Base-by-base conservation (phyloP, 164 flowering plant species). In the Buxus sempervirens region DNA sequence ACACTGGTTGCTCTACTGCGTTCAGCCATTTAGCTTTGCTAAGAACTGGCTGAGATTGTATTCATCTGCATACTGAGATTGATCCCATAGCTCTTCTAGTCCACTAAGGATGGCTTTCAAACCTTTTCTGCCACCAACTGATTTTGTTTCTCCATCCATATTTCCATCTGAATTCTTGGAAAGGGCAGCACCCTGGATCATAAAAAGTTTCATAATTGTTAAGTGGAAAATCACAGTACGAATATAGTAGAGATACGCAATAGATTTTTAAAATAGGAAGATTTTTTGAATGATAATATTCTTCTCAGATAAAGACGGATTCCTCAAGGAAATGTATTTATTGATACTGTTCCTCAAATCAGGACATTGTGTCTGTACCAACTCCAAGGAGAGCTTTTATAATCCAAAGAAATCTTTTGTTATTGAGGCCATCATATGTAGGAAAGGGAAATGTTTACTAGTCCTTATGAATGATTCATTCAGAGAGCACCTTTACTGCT, bases 81-180 rank as follows among this genome's bases (percentile, higher is more conserved):
- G 95, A 77, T 96, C 99, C 99, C 99, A 96, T 0, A 96, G 95
- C 63, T 96, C 98, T 62, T 87, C 96, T 63, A 96, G 79, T 68
- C 93, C 96, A 68, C 90, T 88, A 54, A 96, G 93, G 45, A 96
- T 85, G 45, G 96, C 84, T 76, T 93, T 96, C 60, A 96, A 67
- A 1, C 99, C 97, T 75, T 90, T 96, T 51, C 87, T 86, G n/a
- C 83, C 71, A 28, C 85, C 85, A 20, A 72, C 56, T 38, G 75
- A 25, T 67, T 82, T 86, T 4, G 79, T 65, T 24, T 85, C 88
- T 63, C 79, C 88, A 51, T 75, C 85, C 16, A 73, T 38, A 60
- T 68, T 79, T 58, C 73, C 80, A 62, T 80, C 85, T 45, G 88
- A 55, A 36, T 60, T 74, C 80, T 77, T 86, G 8, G 82, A 60